A percentile compares a stretch with the other conserved stretches of the same genome.
phyloP scores from a whole-genome alignment of 2,329 filamentous ascomycete genomes.

The Penicillium sp. region DNA sequence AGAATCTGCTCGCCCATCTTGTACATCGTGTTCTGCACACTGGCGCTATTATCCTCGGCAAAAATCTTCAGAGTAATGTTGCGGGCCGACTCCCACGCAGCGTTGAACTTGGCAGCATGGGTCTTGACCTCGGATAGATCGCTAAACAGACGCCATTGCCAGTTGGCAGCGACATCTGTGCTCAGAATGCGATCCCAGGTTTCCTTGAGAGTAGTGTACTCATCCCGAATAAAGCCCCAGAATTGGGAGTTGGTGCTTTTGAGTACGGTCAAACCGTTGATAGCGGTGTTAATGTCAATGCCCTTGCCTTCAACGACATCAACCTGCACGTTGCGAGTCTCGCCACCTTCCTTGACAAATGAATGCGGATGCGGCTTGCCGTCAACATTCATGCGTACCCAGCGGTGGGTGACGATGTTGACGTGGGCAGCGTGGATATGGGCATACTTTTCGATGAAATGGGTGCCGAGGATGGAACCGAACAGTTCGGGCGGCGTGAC shows the following conservation, averaged over 20 bases:
- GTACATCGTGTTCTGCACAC: constrained; percentile 97
- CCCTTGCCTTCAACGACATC: constrained; percentile 61
- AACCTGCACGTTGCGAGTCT: constrained; percentile 77
- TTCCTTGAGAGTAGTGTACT: constrained; percentile 85
- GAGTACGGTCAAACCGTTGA: constrained; percentile 77
- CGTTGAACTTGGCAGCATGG: constrained; percentile 63
- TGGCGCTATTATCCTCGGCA: constrained; percentile 81
- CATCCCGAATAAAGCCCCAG: constrained; percentile 87
- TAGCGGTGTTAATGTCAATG: constrained; percentile 68
- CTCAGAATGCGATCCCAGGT: constrained; percentile 93
- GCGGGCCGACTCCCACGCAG: constrained; percentile 70
- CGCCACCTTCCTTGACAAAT: constrained; percentile 82
- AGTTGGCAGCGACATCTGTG: constrained; percentile 81
- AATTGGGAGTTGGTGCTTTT: constrained; percentile 97
- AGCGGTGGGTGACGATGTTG: constrained; percentile 76
- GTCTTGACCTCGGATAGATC: constrained; percentile 61
- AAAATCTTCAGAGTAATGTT: constrained; percentile 86
- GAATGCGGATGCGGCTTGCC: constrained; percentile 91
- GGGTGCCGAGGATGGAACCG: constrained; percentile 72
- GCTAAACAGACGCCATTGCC: constrained; percentile 74
- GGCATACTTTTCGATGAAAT: constrained; percentile 81
- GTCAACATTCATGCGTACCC: constrained; percentile 81
- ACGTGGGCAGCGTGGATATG: constrained; percentile 85
- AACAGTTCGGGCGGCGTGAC: constrained; percentile 91
- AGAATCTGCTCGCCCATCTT: constrained; percentile 93